Conservation (phyloP, 495 filamentous ascomycete genomes). For the Penicillium arizonense region DNA sequence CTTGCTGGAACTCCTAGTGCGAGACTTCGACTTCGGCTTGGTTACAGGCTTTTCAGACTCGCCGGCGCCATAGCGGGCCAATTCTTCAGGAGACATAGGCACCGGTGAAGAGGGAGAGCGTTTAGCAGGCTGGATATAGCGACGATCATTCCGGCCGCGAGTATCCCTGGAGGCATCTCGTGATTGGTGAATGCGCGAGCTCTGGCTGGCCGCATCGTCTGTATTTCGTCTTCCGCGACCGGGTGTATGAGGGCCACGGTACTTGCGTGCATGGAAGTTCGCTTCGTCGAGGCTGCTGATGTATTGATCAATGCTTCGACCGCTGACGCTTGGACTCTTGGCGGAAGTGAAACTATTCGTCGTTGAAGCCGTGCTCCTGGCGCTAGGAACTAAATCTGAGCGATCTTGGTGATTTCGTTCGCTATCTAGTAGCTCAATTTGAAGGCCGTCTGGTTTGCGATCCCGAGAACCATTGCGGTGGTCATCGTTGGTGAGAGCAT, state of each 20-base stretch:
- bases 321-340: constrained; percentile 54
- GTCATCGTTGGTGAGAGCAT: constrained; percentile 54
- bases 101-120: constrained; percentile 86
- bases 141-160: constrained; percentile 61
- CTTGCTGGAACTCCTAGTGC: constrained; percentile 36
- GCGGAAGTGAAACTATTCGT: constrained; percentile 47
- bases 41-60: constrained; percentile 43
- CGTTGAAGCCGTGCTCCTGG: constrained; percentile 46
- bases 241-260: constrained; percentile 49
- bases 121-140: constrained; percentile 78
- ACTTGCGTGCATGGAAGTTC: constrained; percentile 56
- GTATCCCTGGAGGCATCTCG: constrained; percentile 68
- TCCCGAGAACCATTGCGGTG: constrained; percentile 71
- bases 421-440: constrained; percentile 65
- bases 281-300: constrained; percentile 83
- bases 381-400: constrained; percentile 33
- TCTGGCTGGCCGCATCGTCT: constrained; percentile 47
- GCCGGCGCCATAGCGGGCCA: constrained; percentile 55
- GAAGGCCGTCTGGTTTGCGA: constrained; percentile 78
- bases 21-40: constrained; percentile 37
- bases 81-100: constrained; percentile 86
- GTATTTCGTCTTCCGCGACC: constrained; percentile 59
- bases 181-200: constrained; percentile 42
- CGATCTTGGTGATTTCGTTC: constrained; percentile 35
- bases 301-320: constrained; percentile 76